Conservation (phyloP, 2,329 filamentous ascomycete species). For the Botryotinia convoluta region DNA sequence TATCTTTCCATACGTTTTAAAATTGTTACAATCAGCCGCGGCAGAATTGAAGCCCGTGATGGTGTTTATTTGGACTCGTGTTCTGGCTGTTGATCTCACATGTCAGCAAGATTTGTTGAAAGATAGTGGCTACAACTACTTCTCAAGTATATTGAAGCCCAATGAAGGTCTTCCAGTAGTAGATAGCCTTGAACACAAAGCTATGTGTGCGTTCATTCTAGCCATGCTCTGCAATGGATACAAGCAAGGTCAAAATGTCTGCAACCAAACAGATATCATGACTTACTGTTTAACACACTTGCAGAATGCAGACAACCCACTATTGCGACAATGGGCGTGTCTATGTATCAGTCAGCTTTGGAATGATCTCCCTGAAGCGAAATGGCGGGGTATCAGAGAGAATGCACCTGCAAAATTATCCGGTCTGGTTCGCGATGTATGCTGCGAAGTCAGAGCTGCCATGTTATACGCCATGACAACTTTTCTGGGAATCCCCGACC, state of each 20-base stretch:
- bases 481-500: conserved; percentile 88
- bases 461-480: conserved; percentile 93
- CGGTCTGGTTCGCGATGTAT: conserved; percentile 76
- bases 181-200: conserved; percentile 90
- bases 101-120: conserved; percentile 94
- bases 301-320: conserved; percentile 78
- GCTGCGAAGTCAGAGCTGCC: conserved; percentile 87
- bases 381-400: conserved; percentile 91
- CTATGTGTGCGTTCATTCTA: conserved; percentile 98
- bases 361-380: conserved; percentile 86
- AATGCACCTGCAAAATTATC: conserved; percentile 76
- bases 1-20: conserved; percentile 98
- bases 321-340: conserved; percentile 93
- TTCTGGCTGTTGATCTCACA: conserved; percentile 89
- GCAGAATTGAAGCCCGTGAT: conserved; percentile 95
- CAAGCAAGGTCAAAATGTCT: conserved; percentile 86
- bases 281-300: conserved; percentile 82
- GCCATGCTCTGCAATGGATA: conserved; percentile 97
- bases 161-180: conserved; percentile 78
- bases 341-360: conserved; percentile 94
- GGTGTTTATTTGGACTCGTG: conserved; percentile 98
- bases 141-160: conserved; percentile 87
- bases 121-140: conserved; percentile 96
- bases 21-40: conserved; percentile 91
- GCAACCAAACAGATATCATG: conserved; percentile 87